Conservation (phyloP, 1,139 yeast species). For the Zygoascus sp. region DNA sequence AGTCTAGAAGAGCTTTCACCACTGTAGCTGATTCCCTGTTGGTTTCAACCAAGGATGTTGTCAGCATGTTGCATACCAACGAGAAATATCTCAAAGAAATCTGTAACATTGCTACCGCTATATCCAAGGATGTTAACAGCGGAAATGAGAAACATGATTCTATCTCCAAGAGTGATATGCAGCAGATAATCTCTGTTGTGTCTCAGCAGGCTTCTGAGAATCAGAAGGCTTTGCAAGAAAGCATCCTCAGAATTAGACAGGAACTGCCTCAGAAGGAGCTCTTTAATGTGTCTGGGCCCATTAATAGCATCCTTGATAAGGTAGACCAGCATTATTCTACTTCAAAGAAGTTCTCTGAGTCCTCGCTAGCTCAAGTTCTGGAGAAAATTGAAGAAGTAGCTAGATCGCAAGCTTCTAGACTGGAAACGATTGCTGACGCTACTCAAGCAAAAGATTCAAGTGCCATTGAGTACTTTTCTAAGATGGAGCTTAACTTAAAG, state of each 20-base stretch:
- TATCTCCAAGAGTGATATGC: not conserved
- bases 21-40: conserved; percentile 25
- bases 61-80: conserved; percentile 18
- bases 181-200: conserved; percentile 3
- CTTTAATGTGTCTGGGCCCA: not conserved
- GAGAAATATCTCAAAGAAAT: conserved; percentile 18
- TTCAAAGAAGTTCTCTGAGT: not conserved
- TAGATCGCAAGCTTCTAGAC: not conserved
- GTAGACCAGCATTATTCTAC: not conserved
- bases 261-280: not conserved
- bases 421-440: not conserved
- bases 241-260: not conserved
- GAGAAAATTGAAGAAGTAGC: not conserved
- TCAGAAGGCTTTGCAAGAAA: not conserved
- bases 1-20: conserved; percentile 23
- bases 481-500: not conserved
- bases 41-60: conserved; percentile 23
- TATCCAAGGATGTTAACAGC: not conserved
- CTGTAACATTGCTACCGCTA: not conserved
- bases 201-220: conserved; percentile 3
- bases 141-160: not conserved
- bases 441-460: not conserved
- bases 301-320: not conserved
- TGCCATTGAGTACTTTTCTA: not conserved
- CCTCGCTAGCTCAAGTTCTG: not conserved